Percentiles rank a stretch among this genome's conserved stretches.
These are phyloP conservation scores for Termitomyces sp. DNA, from an alignment of 768 basidiomycete genomes.

Conservation along the genomic window DNA sequence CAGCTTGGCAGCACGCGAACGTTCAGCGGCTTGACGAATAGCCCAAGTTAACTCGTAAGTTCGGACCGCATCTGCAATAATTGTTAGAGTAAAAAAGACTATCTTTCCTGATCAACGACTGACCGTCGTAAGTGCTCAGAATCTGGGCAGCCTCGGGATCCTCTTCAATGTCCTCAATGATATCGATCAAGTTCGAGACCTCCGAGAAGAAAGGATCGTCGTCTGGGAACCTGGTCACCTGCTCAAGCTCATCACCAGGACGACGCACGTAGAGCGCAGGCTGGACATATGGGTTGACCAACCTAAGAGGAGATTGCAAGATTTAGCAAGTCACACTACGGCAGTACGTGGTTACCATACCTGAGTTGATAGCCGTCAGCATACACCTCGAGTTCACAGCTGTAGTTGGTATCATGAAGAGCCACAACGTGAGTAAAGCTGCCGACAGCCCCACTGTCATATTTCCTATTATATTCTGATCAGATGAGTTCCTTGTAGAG, in stretches of 20 bases:
- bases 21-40: conserved; percentile 76
- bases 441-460: conserved; percentile 91
- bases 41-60: conserved; percentile 95
- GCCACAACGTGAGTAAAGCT: conserved; percentile 87
- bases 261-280: conserved; percentile 83
- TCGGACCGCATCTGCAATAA: conserved; percentile 64
- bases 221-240: conserved; percentile 63
- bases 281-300: conserved; percentile 91
- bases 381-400: conserved; percentile 91
- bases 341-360: conserved; percentile 31
- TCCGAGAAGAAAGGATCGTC: conserved; percentile 96
- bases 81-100: not conserved
- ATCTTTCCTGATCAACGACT: conserved; percentile 1
- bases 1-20: conserved; percentile 44
- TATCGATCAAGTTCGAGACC: conserved; percentile 82
- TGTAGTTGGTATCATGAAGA: conserved; percentile 90
- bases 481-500: not conserved
- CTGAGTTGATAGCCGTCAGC: conserved; percentile 90
- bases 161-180: conserved; percentile 86
- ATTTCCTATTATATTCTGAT: conserved; percentile 62
- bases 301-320: conserved; percentile 35
- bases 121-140: conserved; percentile 81
- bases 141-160: conserved; percentile 77
- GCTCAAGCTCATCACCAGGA: conserved; percentile 76
- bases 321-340: conserved; percentile 3